Base-by-base conservation (phyloP, 805 yeast genomes). In the Groenewaldozyma tartarivorans region DNA sequence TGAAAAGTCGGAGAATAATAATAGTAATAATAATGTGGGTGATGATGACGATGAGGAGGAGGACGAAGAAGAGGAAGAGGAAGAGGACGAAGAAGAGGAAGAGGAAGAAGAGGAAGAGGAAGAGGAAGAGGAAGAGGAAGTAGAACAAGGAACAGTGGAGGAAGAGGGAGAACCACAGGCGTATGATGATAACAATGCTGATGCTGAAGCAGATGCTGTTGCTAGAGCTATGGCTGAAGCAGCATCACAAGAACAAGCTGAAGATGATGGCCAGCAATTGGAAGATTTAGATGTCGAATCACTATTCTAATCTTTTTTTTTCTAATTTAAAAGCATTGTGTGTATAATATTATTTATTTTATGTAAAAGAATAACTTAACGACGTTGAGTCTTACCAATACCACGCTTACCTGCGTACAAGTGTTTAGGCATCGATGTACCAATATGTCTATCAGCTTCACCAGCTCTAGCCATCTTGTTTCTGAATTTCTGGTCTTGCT, bases 401-500 rank as follows among this genome's bases (percentile, higher is more conserved):
- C 96, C 94, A 68, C 98, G 79, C 75, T 92, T 92, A 68, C 99
- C 99, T 55, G 86, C 68, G 71, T 81, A 83, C 74, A 92, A 72
- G 68, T 92, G 98, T 71, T 88, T 90, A 49, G 96, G 95, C 68
- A 84, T 64, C 47, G 84, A 69, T 39, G 83, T 92, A 41, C 87
- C 75, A 43, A 77, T 70, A 62, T 86, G 95, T 66, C 97, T 80
- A 67, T 92, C 99, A 58, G 84, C 82, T 69, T 92, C 99, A 69
- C 97, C 96, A 51, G 78, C 82, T 66, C 94, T 79, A 33, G 96
- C 96, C 57, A 71, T 64, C 70, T 88, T 80, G 67, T 88, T 85
- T 69, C 97, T 79, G 59, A 83, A 94, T 67, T 95, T 79, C 75
- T 95, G 85, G 63, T 84, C 88, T 54, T 84, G 63, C 71, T 87